These are phyloP conservation scores for Fonsecaea pedrosoi DNA, from an alignment of 2,329 filamentous ascomycete species.

Conservation along the genomic window DNA sequence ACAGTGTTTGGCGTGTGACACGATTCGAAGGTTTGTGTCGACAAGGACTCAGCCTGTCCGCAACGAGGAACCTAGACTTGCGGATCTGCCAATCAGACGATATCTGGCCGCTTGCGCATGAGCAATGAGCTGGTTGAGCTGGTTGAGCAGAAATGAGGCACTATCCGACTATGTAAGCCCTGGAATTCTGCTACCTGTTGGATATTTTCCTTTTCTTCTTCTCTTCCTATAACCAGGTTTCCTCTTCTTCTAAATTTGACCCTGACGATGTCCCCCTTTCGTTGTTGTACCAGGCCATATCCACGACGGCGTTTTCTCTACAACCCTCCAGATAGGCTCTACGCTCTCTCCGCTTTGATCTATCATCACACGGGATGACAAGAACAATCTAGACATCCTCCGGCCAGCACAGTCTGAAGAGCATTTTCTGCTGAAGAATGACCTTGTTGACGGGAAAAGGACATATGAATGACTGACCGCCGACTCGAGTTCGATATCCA, in stretches of 20 bases:
- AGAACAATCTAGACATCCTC: not conserved
- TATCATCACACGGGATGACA: not conserved
- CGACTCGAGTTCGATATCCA: not conserved
- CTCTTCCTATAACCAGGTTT: conserved; percentile 3
- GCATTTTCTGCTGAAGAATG: not conserved
- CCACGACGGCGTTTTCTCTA: not conserved
- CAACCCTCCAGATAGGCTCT: not conserved
- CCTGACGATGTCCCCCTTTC: not conserved
- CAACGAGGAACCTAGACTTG: conserved; percentile 23
- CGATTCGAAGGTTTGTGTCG: conserved; percentile 29
- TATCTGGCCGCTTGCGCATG: conserved; percentile 16
- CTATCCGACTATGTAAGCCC: conserved; percentile 33
- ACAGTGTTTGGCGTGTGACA: conserved; percentile 35
- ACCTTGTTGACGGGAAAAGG: not conserved
- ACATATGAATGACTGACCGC: not conserved
- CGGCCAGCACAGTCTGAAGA: not conserved
- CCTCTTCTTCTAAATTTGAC: not conserved
- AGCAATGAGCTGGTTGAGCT: conserved; percentile 26
- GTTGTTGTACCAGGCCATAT: not conserved
- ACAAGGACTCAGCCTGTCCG: conserved; percentile 27
- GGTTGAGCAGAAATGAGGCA: conserved; percentile 25
- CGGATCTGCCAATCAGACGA: conserved; percentile 34
- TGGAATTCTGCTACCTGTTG: conserved; percentile 18
- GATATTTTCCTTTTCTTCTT: conserved; percentile 20
- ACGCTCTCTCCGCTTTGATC: not conserved